These are phyloP conservation scores for Ensete ventricosum DNA, from an alignment of 176 grass and related monocot genomes.

Conservation along the genomic window DNA sequence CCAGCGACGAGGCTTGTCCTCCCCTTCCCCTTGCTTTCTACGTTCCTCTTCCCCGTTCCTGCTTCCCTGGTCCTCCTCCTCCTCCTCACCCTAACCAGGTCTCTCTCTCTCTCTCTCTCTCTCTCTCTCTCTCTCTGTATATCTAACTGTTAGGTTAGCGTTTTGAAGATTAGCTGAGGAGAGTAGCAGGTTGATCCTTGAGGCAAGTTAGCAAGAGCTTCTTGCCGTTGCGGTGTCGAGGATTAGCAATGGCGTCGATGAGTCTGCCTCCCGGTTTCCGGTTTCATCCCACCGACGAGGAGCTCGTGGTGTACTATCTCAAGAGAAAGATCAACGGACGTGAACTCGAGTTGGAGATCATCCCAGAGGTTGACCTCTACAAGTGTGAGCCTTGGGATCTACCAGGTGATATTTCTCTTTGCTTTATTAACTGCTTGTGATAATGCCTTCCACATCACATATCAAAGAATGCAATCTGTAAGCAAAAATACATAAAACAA, in stretches of 20 bases:
- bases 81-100: neutral
- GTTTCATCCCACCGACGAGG: conserved; percentile 16
- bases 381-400: conserved; percentile 18
- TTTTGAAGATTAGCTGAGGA: too few species aligned
- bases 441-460: too few species aligned
- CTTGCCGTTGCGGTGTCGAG: neutral
- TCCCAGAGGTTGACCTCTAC: conserved; percentile 17
- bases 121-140: too few species aligned
- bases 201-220: too few species aligned
- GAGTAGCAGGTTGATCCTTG: too few species aligned
- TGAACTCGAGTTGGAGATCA: conserved; percentile 9
- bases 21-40: neutral
- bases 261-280: conserved; percentile 8
- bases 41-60: neutral
- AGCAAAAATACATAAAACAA: too few species aligned
- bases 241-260: neutral
- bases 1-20: neutral
- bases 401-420: neutral
- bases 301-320: conserved; percentile 7
- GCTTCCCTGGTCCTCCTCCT: too few species aligned
- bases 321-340: conserved; percentile 15
- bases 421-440: too few species aligned
- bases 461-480: too few species aligned
- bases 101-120: neutral
- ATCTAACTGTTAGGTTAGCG: too few species aligned